Conservation (phyloP, 1,139 yeast genomes). For the Candida albicans region DNA sequence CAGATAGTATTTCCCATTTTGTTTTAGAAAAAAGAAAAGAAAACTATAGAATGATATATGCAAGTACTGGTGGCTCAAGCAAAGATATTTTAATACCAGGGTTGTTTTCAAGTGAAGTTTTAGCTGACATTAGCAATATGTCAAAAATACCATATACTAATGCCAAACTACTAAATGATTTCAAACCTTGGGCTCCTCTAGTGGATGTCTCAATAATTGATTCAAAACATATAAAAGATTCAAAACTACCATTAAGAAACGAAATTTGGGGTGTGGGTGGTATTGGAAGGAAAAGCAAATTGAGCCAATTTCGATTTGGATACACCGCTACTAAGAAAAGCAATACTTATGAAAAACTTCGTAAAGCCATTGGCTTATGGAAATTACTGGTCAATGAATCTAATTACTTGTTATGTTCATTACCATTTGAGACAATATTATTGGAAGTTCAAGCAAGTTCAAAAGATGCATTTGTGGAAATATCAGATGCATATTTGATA, state of each 20-base stretch:
- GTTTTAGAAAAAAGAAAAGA: constrained; percentile 22
- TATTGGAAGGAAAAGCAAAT: constrained; percentile 33
- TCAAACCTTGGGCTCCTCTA: constrained; percentile 52
- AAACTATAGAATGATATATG: constrained; percentile 29
- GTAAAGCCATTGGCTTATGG: constrained; percentile 26
- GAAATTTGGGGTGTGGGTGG: constrained; percentile 55
- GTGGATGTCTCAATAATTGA: constrained; percentile 42
- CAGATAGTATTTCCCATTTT: constrained; percentile 36
- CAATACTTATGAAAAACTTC: constrained; percentile 28
- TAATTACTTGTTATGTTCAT: constrained; percentile 34
- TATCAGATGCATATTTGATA: constrained; percentile 21
- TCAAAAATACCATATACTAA: constrained; percentile 14
- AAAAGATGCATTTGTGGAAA: constrained; percentile 25
- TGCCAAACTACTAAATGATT: constrained; percentile 22
- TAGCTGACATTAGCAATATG: constrained; percentile 15
- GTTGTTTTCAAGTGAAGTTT: constrained; percentile 14
- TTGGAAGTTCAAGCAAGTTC: constrained; percentile 27
- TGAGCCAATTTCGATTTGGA: constrained; percentile 44
- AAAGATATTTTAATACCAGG: constrained; percentile 25
- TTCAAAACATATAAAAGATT: constrained; percentile 18
- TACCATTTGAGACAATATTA: constrained; percentile 39
- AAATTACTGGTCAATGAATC: constrained; percentile 17
- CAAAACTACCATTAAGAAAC: constrained; percentile 23
- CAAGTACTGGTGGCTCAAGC: constrained; percentile 34
- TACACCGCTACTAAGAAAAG: constrained; percentile 28